A percentile compares a stretch with the other conserved stretches of the same genome.
Evolutionary conservation across 345 rosid species (phyloP).

Genomic region (Hypericum androsaemum): DNA sequence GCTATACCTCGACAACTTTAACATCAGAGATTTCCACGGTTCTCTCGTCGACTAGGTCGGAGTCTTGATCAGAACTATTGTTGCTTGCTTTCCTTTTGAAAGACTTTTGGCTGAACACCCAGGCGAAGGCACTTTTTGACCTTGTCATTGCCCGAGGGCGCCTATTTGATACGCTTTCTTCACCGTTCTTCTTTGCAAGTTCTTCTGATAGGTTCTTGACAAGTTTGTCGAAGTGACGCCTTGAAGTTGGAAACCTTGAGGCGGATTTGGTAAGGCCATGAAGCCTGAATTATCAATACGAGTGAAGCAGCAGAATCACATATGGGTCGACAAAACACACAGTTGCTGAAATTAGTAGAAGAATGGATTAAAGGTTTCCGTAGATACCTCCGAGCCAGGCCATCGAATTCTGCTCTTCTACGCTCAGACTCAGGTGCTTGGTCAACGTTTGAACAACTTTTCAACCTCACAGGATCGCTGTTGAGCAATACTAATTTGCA

Average conservation of each 20-base stretch:
- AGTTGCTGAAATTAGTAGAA: neutral
- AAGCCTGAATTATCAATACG: neutral
- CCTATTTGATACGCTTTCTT: too few relatives aligned
- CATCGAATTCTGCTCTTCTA: conserved; percentile 76
- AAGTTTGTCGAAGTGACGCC: neutral
- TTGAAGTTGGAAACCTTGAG: conserved; percentile 3
- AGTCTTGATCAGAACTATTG: conserved; percentile 43
- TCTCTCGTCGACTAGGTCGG: conserved; percentile 21
- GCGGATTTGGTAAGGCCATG: neutral
- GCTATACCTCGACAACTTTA: neutral
- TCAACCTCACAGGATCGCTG: conserved; percentile 54
- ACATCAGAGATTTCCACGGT: conserved; percentile 35
- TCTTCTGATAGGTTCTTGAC: neutral
- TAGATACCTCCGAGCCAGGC: conserved; percentile 79
- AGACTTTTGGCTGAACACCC: conserved; percentile 52
- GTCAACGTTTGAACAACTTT: conserved; percentile 27
- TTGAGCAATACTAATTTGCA: conserved; percentile 57
- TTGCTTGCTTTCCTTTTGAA: conserved; percentile 41
- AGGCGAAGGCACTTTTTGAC: conserved; percentile 44
- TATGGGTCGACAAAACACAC: neutral
- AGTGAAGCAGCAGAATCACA: neutral
- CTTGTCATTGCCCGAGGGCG: conserved; percentile 24
- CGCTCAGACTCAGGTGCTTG: conserved; percentile 60
- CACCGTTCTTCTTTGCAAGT: neutral
- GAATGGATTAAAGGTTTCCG: neutral